Base-by-base conservation (phyloP, 2,329 filamentous ascomycete species). In the Fusarium sp. region DNA sequence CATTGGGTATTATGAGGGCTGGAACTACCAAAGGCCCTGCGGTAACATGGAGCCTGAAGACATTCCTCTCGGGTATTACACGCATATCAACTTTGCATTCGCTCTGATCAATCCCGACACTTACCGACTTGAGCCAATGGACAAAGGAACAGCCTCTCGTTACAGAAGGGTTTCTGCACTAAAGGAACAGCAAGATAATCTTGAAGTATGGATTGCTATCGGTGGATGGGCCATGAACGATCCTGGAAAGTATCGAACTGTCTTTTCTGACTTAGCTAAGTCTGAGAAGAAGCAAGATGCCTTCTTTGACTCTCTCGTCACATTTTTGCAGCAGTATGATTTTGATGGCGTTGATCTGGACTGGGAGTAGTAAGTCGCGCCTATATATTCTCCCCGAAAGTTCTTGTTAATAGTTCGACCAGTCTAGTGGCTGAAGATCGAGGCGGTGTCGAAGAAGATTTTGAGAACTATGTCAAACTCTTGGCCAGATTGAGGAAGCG, bases 51-150 rank as follows among this genome's bases (percentile, higher is more conserved):
- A 38, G 9, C 76, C 78, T 3, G 73, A 74, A 1, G 57, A 71
- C 0, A 72, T 79, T 4, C 66, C 66, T 1, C 11, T 63, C 0
- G 7, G 74, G 39, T 16, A 54, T 15, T 78, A 76, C 26, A 79
- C 79, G 0, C 77, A 80, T 20, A 52, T 81, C 50, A 78, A 77
- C 53, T 80, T 77, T 55, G 72, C 78, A 0, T 82, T 81, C 50
- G 72, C 77, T 0, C 50, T 63, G 0, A 67, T 82, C 24, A 68
- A 81, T 23, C 78, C 80, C 0, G 39, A 41, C 0, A 76, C 74
- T 0, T 81, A 77, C 33, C 49, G 68, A 0, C 66, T 80, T 3
- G 47, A 26, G 0, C 46, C 57, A 0, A 57, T 39, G 28, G 42
- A 41, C 74, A 0, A 23, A 21, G 1, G 76, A 70, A 53, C 56